Conservation (phyloP, 345 rosid genomes). For the Eucalyptus virginea region DNA sequence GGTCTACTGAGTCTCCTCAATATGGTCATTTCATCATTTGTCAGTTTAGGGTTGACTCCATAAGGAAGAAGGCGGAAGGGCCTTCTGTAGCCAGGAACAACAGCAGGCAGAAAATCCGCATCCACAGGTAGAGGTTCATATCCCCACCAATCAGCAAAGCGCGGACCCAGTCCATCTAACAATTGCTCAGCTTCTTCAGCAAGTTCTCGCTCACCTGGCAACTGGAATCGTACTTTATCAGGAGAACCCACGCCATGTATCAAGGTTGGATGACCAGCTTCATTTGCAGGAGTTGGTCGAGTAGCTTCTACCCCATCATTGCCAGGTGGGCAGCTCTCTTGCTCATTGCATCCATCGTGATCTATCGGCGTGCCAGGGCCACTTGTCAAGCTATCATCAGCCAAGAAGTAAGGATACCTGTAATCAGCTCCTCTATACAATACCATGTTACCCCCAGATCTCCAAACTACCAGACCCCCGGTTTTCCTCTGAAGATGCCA, state of each 20-base stretch:
- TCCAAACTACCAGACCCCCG: constrained; percentile 94
- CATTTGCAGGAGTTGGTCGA: constrained; percentile 1
- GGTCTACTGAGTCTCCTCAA: constrained; percentile 84
- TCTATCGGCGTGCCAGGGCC: constrained; percentile 5
- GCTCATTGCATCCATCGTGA: constrained; percentile 2
- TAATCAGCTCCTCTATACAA: constrained; percentile 78
- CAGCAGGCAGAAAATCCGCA: constrained; percentile 84
- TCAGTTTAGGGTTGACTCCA: constrained; percentile 64
- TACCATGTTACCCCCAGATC: constrained; percentile 80
- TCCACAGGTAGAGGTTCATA: constrained; percentile 89
- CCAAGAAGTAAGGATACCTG: constrained; percentile 67
- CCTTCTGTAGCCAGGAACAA: constrained; percentile 63
- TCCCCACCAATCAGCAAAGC: constrained; percentile 93
- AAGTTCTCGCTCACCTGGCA: constrained; percentile 71
- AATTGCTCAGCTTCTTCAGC: constrained; percentile 67
- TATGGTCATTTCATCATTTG: constrained; percentile 91
- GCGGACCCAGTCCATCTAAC: constrained; percentile 86
- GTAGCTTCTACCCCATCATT: constrained; percentile 3
- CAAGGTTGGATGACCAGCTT: constrained; percentile 14
- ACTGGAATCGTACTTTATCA: constrained; percentile 61
- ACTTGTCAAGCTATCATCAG: constrained; percentile 11
- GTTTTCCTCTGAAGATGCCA: constrained; percentile 58
- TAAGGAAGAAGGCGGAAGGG: constrained; percentile 95
- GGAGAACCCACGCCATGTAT: constrained; percentile 69
- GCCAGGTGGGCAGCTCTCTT: constrained; percentile 7